Conservation (phyloP, 306 rosid species). For the Prosopis cineraria region DNA sequence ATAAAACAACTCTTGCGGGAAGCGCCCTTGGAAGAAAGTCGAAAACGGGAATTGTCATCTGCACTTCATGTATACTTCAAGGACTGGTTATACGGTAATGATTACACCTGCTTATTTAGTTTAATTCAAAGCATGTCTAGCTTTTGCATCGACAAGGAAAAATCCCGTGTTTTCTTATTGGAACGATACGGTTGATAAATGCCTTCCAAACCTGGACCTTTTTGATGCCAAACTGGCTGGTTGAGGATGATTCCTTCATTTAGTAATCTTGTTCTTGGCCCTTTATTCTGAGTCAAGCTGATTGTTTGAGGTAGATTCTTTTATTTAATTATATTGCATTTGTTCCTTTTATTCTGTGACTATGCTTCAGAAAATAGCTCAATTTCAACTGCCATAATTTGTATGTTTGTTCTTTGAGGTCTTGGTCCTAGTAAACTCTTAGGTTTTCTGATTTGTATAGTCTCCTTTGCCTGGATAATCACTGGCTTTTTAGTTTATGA, state of each 20-base stretch:
- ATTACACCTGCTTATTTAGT: constrained; percentile 5
- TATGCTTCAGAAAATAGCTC: background rate
- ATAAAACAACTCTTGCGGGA: constrained; percentile 75
- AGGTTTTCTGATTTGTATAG: too few species aligned
- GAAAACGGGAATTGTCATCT: constrained; percentile 81
- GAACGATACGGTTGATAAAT: background rate
- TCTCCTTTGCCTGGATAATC: too few species aligned
- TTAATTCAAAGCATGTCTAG: constrained; percentile 6
- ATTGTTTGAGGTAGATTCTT: background rate
- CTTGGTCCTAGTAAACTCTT: background rate
- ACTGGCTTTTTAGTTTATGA: background rate
- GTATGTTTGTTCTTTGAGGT: background rate
- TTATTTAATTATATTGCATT: background rate
- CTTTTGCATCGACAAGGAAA: constrained; percentile 3
- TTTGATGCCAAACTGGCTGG: constrained; percentile 7
- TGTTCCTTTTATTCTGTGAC: constrained; percentile 14
- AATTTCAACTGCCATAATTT: background rate
- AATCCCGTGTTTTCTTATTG: background rate
- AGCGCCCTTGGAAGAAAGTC: constrained; percentile 86
- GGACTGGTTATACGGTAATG: constrained; percentile 95
- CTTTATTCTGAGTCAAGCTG: background rate
- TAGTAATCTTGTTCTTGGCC: background rate
- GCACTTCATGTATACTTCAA: constrained; percentile 92
- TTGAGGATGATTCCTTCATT: background rate
- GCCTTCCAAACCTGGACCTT: constrained; percentile 9